Evolutionary conservation across 257 asterid species (phyloP).

Genomic region (Rehmannia glutinosa): DNA sequence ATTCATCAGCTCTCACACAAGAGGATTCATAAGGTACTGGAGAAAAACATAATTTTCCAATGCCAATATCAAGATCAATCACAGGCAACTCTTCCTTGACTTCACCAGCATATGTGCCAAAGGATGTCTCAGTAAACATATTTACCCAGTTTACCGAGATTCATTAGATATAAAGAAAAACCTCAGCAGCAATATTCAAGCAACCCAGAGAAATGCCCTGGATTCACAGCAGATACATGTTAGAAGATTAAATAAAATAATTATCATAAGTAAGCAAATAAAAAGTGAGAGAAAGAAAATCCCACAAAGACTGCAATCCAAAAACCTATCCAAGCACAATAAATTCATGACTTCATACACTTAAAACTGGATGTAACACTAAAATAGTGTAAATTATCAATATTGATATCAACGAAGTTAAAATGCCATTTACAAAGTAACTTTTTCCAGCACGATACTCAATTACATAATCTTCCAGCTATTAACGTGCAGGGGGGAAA

Average conservation of each 20-base stretch:
- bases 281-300: background rate
- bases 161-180: constrained; percentile 17
- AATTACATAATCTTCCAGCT: background rate
- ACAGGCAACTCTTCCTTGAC: constrained; percentile 27
- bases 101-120: constrained; percentile 36
- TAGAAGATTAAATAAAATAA: constrained; percentile 10
- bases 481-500: background rate
- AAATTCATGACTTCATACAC: background rate
- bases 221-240: constrained; percentile 8
- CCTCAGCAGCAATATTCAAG: constrained; percentile 24
- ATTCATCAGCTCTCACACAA: constrained; percentile 24
- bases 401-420: background rate
- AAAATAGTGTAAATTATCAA: background rate
- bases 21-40: constrained; percentile 30
- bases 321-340: background rate
- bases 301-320: background rate
- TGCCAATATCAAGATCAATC: constrained; percentile 34
- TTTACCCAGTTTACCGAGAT: constrained; percentile 28
- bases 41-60: constrained; percentile 29
- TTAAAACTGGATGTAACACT: background rate
- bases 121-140: constrained; percentile 45
- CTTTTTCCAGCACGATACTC: background rate
- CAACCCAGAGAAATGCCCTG: constrained; percentile 23
- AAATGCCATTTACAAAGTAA: background rate
- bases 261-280: constrained; percentile 4